Evolutionary conservation across 2,329 filamentous ascomycete genomes (phyloP).

Genomic region (Pyrenophora seminiperda): DNA sequence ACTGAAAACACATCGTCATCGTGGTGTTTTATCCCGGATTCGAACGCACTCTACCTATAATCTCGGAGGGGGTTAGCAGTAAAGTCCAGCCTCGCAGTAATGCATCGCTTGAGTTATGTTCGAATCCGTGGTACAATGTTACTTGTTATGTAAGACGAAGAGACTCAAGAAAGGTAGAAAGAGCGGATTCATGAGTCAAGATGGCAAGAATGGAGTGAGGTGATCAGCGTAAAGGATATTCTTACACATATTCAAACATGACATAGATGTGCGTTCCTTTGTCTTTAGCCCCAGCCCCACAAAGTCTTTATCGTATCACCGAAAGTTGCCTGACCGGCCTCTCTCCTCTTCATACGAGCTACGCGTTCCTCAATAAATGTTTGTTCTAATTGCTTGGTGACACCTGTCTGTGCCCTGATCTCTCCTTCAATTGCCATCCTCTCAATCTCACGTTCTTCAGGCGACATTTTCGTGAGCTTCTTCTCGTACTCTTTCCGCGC

Average conservation of each 20-base stretch:
- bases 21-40: no score
- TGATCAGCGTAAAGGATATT: neutral
- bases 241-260: constrained; percentile 14
- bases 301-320: constrained; percentile 46
- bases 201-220: neutral
- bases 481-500: constrained; percentile 41
- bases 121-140: no score
- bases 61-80: no score
- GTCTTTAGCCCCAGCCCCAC: constrained; percentile 44
- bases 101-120: no score
- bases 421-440: constrained; percentile 43
- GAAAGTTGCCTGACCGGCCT: constrained; percentile 44
- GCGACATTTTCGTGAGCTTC: constrained; percentile 36
- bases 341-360: constrained; percentile 43
- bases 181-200: no score
- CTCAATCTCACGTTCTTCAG: constrained; percentile 43
- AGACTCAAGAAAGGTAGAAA: neutral
- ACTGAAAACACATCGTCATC: no score
- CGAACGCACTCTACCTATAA: no score
- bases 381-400: constrained; percentile 41
- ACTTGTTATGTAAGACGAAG: no score
- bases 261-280: constrained; percentile 5
- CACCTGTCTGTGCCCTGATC: constrained; percentile 36
- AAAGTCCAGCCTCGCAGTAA: no score
- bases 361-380: constrained; percentile 44